phyloP scores from a whole-genome alignment of 2,329 filamentous ascomycete genomes.

The Claviceps capensis region DNA sequence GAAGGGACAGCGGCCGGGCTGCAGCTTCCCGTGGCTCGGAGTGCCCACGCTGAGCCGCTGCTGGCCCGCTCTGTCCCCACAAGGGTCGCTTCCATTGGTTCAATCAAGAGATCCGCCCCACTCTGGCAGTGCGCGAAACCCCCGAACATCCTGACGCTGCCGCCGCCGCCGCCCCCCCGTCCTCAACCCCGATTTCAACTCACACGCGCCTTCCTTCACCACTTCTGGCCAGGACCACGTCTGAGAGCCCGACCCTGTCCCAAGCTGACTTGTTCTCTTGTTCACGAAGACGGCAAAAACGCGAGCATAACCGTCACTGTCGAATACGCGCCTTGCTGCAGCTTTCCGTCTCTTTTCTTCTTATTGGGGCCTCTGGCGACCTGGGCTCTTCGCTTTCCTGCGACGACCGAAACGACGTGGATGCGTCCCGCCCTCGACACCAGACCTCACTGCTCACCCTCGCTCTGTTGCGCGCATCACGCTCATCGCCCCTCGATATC shows the following conservation, averaged over 20 bases:
- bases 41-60: too few relatives aligned
- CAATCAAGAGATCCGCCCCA: too few relatives aligned
- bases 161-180: background rate
- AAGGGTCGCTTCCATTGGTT: too few relatives aligned
- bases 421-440: constrained; percentile 7
- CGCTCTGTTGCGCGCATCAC: constrained; percentile 3
- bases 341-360: background rate
- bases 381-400: background rate
- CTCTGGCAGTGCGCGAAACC: background rate
- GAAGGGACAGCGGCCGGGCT: background rate
- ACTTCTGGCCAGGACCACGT: background rate
- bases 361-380: background rate
- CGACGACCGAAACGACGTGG: background rate
- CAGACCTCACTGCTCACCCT: constrained; percentile 2
- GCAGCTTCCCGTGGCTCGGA: constrained; percentile 5
- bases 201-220: constrained; percentile 1
- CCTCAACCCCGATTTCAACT: background rate
- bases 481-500: background rate
- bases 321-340: too few relatives aligned
- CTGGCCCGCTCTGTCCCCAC: too few relatives aligned
- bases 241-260: too few relatives aligned
- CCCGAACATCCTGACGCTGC: background rate
- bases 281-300: too few relatives aligned
- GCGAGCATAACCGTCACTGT: too few relatives aligned
- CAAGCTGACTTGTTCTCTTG: too few relatives aligned